Evolutionary conservation across 2,329 filamentous ascomycete genomes (phyloP), one percentile per base, ranked within the genome.

Genomic region (Keithomyces neogunnii): DNA sequence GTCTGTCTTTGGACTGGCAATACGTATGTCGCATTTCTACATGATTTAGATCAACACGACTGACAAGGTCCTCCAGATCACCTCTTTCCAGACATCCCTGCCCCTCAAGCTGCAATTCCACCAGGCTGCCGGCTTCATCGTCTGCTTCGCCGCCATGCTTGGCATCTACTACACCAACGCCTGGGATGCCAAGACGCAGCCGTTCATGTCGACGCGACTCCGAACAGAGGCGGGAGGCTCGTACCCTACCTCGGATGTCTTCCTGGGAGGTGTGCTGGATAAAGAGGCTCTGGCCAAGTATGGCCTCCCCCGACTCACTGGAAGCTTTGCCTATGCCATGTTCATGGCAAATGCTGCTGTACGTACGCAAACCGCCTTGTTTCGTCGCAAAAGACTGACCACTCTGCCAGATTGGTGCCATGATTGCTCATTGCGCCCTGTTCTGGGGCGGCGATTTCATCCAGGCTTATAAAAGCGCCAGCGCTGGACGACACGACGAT

Each of bases 271-370:
- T 29, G 53, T 75, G 11, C 64, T 81, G 28, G 61, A 76, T 54
- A 52, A 72, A 51, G 55, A 60, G 0, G 69, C 70, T 0, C 50
- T 81, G 29, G 61, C 61, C 0, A 58, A 65, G 30, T 68, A 72
- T 47, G 78, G 78, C 2, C 53, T 74, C 3, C 78, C 78, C 0
- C 68, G 60, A 6, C 59, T 81, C 3, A 71, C 71, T 0, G 77
- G 75, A 1, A 69, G 63, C 1, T 80, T 80, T 56, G 76, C 75
- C 0, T 79, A 73, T 44, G 64, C 72, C 2, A 69, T 81, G 67
- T 73, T 81, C 54, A 80, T 80, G 66, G 75, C 77, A 2, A 80
- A 81, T 61, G 74, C 75, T 54, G 76, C 78, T 33, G 74, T 76
- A 64, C 61, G 73, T 69, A 43, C 10, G 26, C 10, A 4, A 1